These are phyloP conservation scores for Luzula sylvatica DNA, from an alignment of 176 grass and related monocot species.

Conservation along the genomic window DNA sequence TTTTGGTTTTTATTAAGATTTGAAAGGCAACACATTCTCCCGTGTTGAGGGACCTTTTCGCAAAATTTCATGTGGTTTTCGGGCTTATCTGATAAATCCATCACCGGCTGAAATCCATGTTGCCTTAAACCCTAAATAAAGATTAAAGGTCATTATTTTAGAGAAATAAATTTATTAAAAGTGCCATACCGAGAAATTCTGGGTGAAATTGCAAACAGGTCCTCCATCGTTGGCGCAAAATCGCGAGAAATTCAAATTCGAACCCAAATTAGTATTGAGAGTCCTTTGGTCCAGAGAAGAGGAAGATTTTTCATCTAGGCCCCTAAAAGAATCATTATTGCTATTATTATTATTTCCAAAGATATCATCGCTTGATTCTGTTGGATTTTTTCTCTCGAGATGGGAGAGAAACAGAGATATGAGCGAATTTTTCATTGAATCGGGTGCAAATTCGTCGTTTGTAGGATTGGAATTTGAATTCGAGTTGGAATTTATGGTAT, in stretches of 20 bases:
- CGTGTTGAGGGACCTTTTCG: slow-evolving; percentile 35
- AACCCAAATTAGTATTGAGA: background rate
- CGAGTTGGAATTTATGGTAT: background rate
- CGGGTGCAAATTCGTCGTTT: slow-evolving; percentile 24
- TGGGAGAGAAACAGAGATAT: slow-evolving; percentile 98
- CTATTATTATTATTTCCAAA: slow-evolving; percentile 52
- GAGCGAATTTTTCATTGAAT: slow-evolving; percentile 61
- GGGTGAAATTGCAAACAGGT: background rate
- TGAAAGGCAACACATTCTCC: slow-evolving; percentile 46
- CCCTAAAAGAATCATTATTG: slow-evolving; percentile 40
- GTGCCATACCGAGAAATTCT: background rate
- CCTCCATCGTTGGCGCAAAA: slow-evolving; percentile 1
- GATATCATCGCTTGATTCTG: slow-evolving; percentile 43
- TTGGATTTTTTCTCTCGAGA: slow-evolving; percentile 67
- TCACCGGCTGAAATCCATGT: slow-evolving; percentile 30
- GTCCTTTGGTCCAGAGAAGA: background rate
- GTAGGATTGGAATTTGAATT: slow-evolving; percentile 15
- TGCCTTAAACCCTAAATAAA: too few relatives aligned
- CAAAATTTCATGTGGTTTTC: slow-evolving; percentile 32
- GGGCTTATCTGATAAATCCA: slow-evolving; percentile 33
- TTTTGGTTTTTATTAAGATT: slow-evolving; percentile 30
- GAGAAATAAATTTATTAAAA: too few relatives aligned
- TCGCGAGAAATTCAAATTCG: slow-evolving; percentile 2
- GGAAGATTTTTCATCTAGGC: slow-evolving; percentile 3
- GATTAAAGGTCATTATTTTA: slow-evolving; percentile 35